Evolutionary conservation across 1,284 basidiomycete species (phyloP), one percentile per base, ranked within the genome.

Genomic region (Ceratobasidium sp.): DNA sequence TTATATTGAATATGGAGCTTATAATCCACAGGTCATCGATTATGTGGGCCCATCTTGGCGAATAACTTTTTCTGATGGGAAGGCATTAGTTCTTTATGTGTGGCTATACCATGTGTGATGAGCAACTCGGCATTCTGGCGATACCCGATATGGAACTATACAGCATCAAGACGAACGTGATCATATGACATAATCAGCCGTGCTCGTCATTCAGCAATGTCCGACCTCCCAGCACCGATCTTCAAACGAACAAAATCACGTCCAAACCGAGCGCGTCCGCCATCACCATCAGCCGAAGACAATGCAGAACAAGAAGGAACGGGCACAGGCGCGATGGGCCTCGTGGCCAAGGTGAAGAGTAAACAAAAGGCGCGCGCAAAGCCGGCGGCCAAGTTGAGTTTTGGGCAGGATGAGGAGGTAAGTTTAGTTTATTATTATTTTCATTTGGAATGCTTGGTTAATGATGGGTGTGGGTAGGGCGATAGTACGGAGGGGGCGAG

Each of bases 401-500:
- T 95, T 79, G 93, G 91, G 5, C 88, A 80, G 11, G 87, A 86
- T 30, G 89, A 91, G 71, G 89, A 90, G 80, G 90, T 89, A 74
- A 69, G 69, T 50, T 76, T 69, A 36, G 11, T 53, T 27, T 57
- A 21, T 19, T 27, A 47, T 75, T 79, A 67, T 75, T 56, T 73
- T 3, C 5, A 21, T 6, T 21, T n/a, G 42, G 6, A 46, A 6
- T 7, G 6, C 16, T 46, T 46, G 16, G 6, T 46, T 46, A 46
- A 46, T 46, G 5, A 46, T n/a, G 19, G 19, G 14, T n/a, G 16
- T 74, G 49, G 54, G 73, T 69, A 72, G 50, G 59, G 64, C 62
- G 88, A 85, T 83, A 83, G 73, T 81, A 80, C 81, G 2, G 86
- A 89, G 66, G 82, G 0, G 90, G 42, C 16, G 6, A 46, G 6